phyloP scores from a whole-genome alignment of 2,329 filamentous ascomycete species.

The Magnaporthiopsis rhizophila region DNA sequence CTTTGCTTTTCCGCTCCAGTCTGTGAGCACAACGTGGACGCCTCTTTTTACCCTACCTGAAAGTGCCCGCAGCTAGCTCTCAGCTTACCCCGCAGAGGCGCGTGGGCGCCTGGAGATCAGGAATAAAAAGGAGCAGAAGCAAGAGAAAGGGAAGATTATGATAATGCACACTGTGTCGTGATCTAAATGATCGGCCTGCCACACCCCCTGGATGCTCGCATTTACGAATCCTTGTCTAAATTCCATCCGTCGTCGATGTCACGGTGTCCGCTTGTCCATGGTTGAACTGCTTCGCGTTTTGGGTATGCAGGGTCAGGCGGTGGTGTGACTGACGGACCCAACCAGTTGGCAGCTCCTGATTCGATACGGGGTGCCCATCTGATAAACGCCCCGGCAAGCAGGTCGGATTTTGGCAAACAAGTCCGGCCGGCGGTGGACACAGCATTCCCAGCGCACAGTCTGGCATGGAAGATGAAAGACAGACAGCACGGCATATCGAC shows the following conservation, averaged over 20 bases:
- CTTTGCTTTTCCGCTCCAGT: background rate
- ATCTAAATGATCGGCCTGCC: background rate
- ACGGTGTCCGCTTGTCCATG: background rate
- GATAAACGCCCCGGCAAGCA: background rate
- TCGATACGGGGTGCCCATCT: background rate
- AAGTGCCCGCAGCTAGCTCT: too few relatives aligned
- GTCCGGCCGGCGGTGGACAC: background rate
- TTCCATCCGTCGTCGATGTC: background rate
- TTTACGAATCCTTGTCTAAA: background rate
- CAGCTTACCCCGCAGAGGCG: background rate
- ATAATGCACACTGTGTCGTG: background rate
- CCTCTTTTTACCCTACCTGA: background rate
- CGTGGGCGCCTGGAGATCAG: background rate
- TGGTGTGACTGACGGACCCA: background rate
- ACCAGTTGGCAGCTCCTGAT: too few relatives aligned
- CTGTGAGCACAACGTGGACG: background rate
- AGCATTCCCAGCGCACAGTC: background rate
- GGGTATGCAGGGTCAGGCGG: background rate
- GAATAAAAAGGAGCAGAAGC: background rate
- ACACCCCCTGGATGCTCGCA: background rate
- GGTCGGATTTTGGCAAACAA: background rate
- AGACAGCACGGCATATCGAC: too few relatives aligned
- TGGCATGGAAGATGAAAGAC: background rate
- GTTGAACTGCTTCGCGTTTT: background rate
- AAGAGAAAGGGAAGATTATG: background rate